Evolutionary conservation across 1,139 yeast species (phyloP).

Genomic region (Hyphopichia fennica): DNA sequence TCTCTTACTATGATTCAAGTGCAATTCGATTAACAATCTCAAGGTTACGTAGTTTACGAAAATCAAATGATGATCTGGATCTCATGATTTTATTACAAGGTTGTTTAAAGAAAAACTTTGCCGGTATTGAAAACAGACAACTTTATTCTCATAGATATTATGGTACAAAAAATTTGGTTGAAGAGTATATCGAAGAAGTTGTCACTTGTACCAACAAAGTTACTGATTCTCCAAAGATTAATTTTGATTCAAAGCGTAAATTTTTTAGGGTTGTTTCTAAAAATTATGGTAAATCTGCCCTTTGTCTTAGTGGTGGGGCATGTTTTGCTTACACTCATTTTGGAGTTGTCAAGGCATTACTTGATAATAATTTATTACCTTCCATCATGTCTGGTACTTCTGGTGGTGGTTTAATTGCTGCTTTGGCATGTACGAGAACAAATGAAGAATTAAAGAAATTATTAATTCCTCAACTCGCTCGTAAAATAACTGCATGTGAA

Average conservation of each 20-base stretch:
- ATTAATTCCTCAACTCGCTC: constrained; percentile 62
- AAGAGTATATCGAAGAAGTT: constrained; percentile 55
- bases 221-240: constrained; percentile 36
- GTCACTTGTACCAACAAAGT: constrained; percentile 47
- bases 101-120: constrained; percentile 71
- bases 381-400: constrained; percentile 75
- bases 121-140: constrained; percentile 73
- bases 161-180: constrained; percentile 68
- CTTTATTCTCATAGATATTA: constrained; percentile 73
- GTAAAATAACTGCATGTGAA: constrained; percentile 70
- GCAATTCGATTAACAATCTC: constrained; percentile 53
- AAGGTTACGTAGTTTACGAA: constrained; percentile 41
- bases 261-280: constrained; percentile 60
- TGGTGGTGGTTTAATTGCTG: constrained; percentile 83
- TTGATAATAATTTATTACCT: constrained; percentile 68
- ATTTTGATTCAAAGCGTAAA: constrained; percentile 43
- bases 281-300: constrained; percentile 72
- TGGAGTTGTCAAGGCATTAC: constrained; percentile 70
- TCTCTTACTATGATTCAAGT: constrained; percentile 68
- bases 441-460: constrained; percentile 61
- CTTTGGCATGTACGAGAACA: constrained; percentile 68
- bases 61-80: constrained; percentile 38
- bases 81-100: constrained; percentile 60
- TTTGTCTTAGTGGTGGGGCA: constrained; percentile 80
- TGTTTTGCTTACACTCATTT: constrained; percentile 77